Evolutionary conservation across 768 basidiomycete genomes (phyloP).

Genomic region (Boletus pseudo-olivaceus): DNA sequence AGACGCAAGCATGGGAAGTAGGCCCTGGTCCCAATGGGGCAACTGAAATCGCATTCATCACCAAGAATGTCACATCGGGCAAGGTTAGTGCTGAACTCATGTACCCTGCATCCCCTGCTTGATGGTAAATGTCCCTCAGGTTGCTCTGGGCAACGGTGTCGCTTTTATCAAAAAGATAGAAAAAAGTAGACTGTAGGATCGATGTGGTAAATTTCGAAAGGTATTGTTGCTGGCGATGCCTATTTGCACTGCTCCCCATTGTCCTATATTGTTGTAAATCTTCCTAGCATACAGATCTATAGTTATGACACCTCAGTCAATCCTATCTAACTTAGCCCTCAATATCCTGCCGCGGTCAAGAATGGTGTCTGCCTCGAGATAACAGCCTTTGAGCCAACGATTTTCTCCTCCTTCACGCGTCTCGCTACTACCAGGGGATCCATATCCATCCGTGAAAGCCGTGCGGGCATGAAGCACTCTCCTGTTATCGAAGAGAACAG

Average conservation of each 20-base stretch:
- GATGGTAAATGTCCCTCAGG: constrained; percentile 24
- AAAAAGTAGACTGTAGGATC: constrained; percentile 40
- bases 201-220: not conserved
- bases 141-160: constrained; percentile 57
- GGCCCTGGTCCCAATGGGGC: constrained; percentile 60
- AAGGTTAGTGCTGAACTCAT: constrained; percentile 40
- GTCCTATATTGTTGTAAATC: not conserved
- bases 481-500: constrained; percentile 89
- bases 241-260: not conserved
- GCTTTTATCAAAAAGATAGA: constrained; percentile 58
- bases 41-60: constrained; percentile 56
- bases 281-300: not conserved
- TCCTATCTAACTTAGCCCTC: constrained; percentile 26
- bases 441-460: constrained; percentile 53
- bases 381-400: constrained; percentile 92
- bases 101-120: not conserved
- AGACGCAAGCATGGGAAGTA: constrained; percentile 78
- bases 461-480: constrained; percentile 85
- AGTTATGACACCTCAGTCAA: not conserved
- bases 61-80: constrained; percentile 55
- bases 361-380: constrained; percentile 63
- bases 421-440: constrained; percentile 25
- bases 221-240: not conserved
- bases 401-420: constrained; percentile 48
- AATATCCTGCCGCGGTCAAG: constrained; percentile 59